Percentiles rank a stretch among this genome's conserved stretches.
phyloP scores from a whole-genome alignment of 2,329 filamentous ascomycete genomes.

The Trichophyton rubrum region DNA sequence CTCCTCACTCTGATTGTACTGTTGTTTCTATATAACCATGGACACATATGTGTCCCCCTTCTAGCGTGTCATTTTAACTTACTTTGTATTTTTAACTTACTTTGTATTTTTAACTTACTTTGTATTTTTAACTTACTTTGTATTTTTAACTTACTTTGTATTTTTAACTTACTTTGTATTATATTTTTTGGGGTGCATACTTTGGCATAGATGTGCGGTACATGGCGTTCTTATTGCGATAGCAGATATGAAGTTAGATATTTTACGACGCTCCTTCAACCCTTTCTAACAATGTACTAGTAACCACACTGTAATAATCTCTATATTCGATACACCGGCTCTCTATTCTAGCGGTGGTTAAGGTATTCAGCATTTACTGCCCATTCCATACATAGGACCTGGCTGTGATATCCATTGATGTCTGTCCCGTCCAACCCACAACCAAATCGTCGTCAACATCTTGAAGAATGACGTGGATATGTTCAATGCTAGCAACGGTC shows the following conservation, averaged over 20 bases:
- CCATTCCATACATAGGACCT: neutral
- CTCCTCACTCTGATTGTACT: neutral
- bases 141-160: neutral
- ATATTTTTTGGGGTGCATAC: neutral
- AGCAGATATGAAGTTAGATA: neutral
- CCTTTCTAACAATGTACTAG: neutral
- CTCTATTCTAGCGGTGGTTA: neutral
- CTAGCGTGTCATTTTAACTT: neutral
- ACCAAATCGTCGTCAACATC: neutral
- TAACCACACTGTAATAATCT: neutral
- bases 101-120: neutral
- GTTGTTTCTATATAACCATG: neutral
- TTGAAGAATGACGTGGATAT: conserved; percentile 1
- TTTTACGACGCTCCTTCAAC: neutral
- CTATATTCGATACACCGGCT: neutral
- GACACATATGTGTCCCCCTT: neutral
- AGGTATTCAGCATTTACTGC: neutral
- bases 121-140: neutral
- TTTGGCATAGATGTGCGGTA: neutral
- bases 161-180: neutral
- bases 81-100: neutral
- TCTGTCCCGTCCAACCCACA: neutral
- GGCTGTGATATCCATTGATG: neutral
- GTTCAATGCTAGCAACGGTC: neutral
- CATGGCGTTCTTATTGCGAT: neutral